Evolutionary conservation across 163 green algal genomes (phyloP), one percentile per base, ranked within the genome.

Genomic region (Scenedesmus sp.): DNA sequence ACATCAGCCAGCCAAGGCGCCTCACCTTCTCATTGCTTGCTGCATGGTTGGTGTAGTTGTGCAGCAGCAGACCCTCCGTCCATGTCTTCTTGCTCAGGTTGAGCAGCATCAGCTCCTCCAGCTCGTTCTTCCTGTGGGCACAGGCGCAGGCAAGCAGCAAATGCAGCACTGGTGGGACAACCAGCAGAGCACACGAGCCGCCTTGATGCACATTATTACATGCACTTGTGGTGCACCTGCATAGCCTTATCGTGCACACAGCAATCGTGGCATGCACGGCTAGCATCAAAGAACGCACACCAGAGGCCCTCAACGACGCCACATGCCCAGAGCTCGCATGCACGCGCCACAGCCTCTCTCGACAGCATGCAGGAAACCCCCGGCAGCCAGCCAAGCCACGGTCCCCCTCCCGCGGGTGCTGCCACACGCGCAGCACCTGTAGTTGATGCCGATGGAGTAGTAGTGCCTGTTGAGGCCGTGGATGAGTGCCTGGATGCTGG

Each of bases 401-500:
- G n/a, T 26, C 30, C 65, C 65, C 46, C 46, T 10, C 46, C 46
- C 46, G 20, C 51, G 22, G 9, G 12, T 18, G 5, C 42, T 7
- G 26, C 24, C 30, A 40, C 68, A 7, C 33, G 37, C 12, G 72
- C 3, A 82, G 30, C 53, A 95, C 95, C 97, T 94, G 94, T 99
- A 99, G 93, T 98, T 99, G 94, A 99, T 99, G 81, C 96, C 97
- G 35, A 99, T 99, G 88, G 95, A 98, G 96, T 99, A 99, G 94
- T 99, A 99, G 96, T 99, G 98, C 59, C 98, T 91, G 95, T 99
- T 99, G 22, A 99, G 95, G 70, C 98, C 98, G 89, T 99, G 98
- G 92, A 99, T 99, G 46, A 99, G 96, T 24, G 98, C 98, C 94
- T 99, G 97, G 90, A 99, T 99, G 88, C 96, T 98, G 1, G 98